Base-by-base conservation (phyloP, 2,329 filamentous ascomycete species). In the Zymoseptoria pseudotritici region DNA sequence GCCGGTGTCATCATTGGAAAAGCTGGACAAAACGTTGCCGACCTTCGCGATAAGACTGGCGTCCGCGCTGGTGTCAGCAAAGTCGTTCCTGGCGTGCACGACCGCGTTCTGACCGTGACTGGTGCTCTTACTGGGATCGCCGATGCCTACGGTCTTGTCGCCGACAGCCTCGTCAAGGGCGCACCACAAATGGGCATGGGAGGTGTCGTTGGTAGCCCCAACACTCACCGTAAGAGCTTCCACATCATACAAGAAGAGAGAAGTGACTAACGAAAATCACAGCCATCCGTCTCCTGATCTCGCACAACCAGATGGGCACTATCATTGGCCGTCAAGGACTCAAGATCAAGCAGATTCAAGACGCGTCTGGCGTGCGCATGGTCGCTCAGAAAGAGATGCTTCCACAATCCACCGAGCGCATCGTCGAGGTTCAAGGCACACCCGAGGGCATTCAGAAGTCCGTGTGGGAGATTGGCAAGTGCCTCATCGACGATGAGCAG, bases 301-400 rank as follows among this genome's bases (percentile, higher is more conserved):
- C 94, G 36, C 93, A 99, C 81, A 97, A 97, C 76, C 94, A 99
- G 79, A 99, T 99, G 94, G 94, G 94, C 64, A 99, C 94, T 71
- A 97, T 99, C 79, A 99, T 99, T 73, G 94, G 94, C 70, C 87
- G 91, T 66, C 90, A 95, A 75, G 94, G 94, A 61, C 83, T 97
- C 67, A 99, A 97, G 82, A 99, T 99, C 82, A 99, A 99, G 83
- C 90, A 97, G 75, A 99, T 99, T 68, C 94, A 99, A 76, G 94
- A 99, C 75, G 87, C 86, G 29, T 97, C 94, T 4, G 92, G 92
- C 66, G 94, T 97, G 61, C 92, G 94, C 73, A 99, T 99, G 94
- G 92, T 99, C 54, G 94, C 94, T 50, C 94, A 99, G 77, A 99
- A 99, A 79, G 94, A 99, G 72, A 99, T 99, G 94, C 86, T 99